Percentiles rank a stretch among this genome's conserved stretches.
These are phyloP conservation scores for Myriangium duriaei DNA, from an alignment of 2,329 filamentous ascomycete genomes.

Conservation along the genomic window DNA sequence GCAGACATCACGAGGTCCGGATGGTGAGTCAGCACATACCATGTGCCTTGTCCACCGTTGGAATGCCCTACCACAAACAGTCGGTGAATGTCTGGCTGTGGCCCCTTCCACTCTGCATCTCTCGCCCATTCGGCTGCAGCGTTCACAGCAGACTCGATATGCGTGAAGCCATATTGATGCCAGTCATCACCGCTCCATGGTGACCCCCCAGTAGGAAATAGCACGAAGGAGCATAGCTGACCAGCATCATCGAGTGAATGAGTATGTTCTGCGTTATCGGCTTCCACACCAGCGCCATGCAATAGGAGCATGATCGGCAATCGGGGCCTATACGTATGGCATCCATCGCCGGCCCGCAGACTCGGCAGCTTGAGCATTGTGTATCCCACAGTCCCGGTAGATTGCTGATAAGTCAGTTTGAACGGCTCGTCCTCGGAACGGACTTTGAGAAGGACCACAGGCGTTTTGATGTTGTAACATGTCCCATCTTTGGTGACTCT, in stretches of 20 bases:
- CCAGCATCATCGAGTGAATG: slow-evolving; percentile 38
- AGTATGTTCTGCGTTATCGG: slow-evolving; percentile 33
- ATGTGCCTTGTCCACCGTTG: slow-evolving; percentile 48
- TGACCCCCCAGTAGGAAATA: slow-evolving; percentile 46
- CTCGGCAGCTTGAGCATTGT: slow-evolving; percentile 44
- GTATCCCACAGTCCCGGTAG: slow-evolving; percentile 43
- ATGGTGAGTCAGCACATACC: slow-evolving; percentile 43
- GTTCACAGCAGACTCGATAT: slow-evolving; percentile 40
- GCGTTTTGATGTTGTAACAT: background rate
- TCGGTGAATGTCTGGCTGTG: slow-evolving; percentile 30
- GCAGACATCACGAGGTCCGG: slow-evolving; percentile 46
- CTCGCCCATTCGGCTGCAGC: slow-evolving; percentile 41
- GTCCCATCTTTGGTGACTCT: background rate
- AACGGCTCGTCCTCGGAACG: slow-evolving; percentile 30
- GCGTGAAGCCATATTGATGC: slow-evolving; percentile 47
- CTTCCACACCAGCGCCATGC: slow-evolving; percentile 47
- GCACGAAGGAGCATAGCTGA: slow-evolving; percentile 42
- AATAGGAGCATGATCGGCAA: slow-evolving; percentile 38
- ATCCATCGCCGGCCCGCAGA: slow-evolving; percentile 15
- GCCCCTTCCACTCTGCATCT: slow-evolving; percentile 35
- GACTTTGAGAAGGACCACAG: background rate
- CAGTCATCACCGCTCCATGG: slow-evolving; percentile 50
- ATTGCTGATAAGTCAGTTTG: slow-evolving; percentile 43
- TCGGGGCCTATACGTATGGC: background rate
- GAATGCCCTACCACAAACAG: slow-evolving; percentile 47